Base-by-base conservation (phyloP, 139 green algal genomes). In the Picochlorum sp. region DNA sequence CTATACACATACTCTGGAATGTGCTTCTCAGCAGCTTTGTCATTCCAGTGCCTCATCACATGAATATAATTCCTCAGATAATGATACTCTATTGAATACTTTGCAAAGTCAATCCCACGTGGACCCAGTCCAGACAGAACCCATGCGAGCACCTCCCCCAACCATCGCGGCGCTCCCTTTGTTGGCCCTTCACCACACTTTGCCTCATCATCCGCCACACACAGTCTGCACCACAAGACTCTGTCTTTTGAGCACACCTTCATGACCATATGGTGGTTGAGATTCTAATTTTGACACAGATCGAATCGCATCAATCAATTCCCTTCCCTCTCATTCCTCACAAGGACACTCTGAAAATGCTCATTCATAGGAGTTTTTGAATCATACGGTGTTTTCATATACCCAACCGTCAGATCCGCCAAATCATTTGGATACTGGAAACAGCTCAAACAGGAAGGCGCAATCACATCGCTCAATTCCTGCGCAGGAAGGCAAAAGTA, bases 401-500 rank as follows among this genome's bases (percentile, higher is more conserved):
- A 98, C 3, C 92, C 92, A 4, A 97, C 86, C 65, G 79, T 87
- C 45, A 98, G 52, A 77, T 98, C 92, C 32, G 92, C 91, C 21
- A 94, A 80, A 10, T 70, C 84, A 68, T 98, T 98, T 49, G 85
- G 59, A 77, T 98, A 98, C 83, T 98, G 92, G 59, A 98, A 98
- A 81, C 92, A 98, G 28, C 65, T 85, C 74, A 95, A 95, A 78
- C 89, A 97, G 23, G 85, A 94, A 20, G 85, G 84, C 7, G 90
- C 90, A 58, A 98, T 97, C 64, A 97, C 92, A 59, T 95, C 88
- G 41, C 86, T 94, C 13, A 98, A 75, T 4, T 98, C 78, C 45
- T 94, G 90, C 63, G 90, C 83, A 5, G 93, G 93, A 28, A 98
- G 83, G 76, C 85, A 94, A 79, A 98, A 98, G 80, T 96, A 98